phyloP scores from a whole-genome alignment of 2,329 filamentous ascomycete species.

The Aspergillus piperis region DNA sequence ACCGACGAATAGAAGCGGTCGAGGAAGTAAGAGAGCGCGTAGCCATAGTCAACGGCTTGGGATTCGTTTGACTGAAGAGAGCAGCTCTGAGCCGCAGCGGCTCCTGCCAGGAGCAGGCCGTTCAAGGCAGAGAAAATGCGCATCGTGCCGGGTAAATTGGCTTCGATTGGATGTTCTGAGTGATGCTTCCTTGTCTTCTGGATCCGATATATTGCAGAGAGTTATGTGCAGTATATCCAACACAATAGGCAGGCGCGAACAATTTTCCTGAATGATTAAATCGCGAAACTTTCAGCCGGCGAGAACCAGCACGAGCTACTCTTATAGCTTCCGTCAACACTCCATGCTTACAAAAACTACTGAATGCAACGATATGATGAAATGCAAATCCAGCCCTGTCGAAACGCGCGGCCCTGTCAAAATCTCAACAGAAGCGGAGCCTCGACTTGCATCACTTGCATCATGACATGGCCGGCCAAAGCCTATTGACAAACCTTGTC shows the following conservation, averaged over 20 bases:
- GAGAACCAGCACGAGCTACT: background rate
- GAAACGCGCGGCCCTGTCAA: background rate
- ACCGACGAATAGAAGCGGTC: conserved; percentile 26
- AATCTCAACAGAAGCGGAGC: conserved; percentile 7
- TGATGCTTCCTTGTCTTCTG: background rate
- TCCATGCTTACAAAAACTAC: background rate
- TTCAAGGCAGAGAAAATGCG: conserved; percentile 21
- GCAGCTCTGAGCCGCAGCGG: conserved; percentile 24
- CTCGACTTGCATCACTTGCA: conserved; percentile 18
- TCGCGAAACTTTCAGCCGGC: background rate
- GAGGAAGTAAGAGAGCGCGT: conserved; percentile 26
- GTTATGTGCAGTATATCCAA: background rate
- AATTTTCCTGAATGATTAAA: background rate
- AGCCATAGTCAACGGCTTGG: conserved; percentile 26
- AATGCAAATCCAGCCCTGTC: conserved; percentile 11
- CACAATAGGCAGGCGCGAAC: background rate
- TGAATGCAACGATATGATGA: conserved; percentile 25
- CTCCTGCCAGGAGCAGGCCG: conserved; percentile 25
- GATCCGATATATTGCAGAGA: background rate
- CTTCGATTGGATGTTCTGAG: background rate
- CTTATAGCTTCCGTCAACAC: conserved; percentile 13
- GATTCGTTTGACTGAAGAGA: conserved; percentile 23
- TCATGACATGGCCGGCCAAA: conserved; percentile 16
- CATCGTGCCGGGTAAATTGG: conserved; percentile 15
- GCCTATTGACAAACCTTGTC: conserved; percentile 9